Conservation (phyloP, 2,329 filamentous ascomycete species). For the Neocucurbitaria cava region DNA sequence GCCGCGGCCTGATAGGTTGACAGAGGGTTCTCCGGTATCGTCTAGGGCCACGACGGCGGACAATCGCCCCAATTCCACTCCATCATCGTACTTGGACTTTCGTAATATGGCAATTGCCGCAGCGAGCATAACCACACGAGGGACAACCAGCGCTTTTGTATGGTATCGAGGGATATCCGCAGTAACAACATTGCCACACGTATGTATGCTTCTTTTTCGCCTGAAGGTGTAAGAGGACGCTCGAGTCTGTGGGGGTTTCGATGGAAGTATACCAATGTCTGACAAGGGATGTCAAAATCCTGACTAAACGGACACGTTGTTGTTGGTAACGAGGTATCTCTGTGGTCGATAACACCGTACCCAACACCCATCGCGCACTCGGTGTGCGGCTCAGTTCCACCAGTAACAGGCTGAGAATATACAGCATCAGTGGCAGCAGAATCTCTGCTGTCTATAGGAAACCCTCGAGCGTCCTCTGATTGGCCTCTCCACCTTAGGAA, state of each 20-base stretch:
- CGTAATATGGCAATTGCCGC: neutral
- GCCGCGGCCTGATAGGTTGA: neutral
- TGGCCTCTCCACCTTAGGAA: too few species aligned
- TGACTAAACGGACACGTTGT: too few species aligned
- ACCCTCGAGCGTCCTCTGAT: too few species aligned
- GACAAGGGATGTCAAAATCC: too few species aligned
- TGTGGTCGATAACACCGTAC: neutral
- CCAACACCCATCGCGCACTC: too few species aligned
- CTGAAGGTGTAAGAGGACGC: neutral
- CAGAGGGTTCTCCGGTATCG: neutral
- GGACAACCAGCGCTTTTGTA: neutral
- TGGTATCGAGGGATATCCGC: neutral
- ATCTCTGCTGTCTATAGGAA: too few species aligned
- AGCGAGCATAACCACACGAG: neutral
- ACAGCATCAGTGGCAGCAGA: too few species aligned
- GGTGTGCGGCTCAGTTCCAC: too few species aligned
- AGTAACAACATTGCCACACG: conserved; percentile 9
- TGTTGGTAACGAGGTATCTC: too few species aligned
- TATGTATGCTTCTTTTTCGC: conserved; percentile 6
- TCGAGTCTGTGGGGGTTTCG: neutral
- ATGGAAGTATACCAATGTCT: neutral
- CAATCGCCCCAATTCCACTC: neutral
- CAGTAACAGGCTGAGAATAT: too few species aligned
- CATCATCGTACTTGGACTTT: neutral
- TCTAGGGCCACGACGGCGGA: too few species aligned